Base-by-base conservation (phyloP, 202 grass and related monocot genomes). In the Panicum virgatum region DNA sequence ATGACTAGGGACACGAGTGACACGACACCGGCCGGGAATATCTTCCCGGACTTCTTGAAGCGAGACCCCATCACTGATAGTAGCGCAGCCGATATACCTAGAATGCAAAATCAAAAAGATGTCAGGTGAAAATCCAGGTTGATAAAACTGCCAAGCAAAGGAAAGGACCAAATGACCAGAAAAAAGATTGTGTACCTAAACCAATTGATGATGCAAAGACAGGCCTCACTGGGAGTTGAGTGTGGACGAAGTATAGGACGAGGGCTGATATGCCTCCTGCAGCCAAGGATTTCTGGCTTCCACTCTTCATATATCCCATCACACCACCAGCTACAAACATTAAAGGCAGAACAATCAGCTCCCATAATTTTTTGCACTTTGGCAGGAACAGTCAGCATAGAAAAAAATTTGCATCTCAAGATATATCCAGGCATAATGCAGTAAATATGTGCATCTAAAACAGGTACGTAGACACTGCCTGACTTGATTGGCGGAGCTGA, bases 221-320 rank as follows among this genome's bases (percentile, higher is more conserved):
- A 1, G 93, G 93, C 47, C 84, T 86, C 48, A 84, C 76, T 62
- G 96, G 96, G 38, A 98, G 96, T 75, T 93, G 92, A 69, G 90
- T 90, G 85, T 96, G 92, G 12, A 98, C 96, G 3, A 88, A 89
- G 80, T 65, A 91, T 43, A 98, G 57, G 2, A 96, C 12, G 43
- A 87, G 67, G 7, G 96, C 88, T 48, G 96, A 93, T 86, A 91
- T 80, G 77, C 90, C 92, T 90, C 93, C 96, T 62, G 92, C 90
- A 67, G 89, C 89, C 58, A 91, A 59, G 46, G 93, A 99, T 76
- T 94, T 99, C 77, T 91, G 89, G 87, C 96, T 99, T 69, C 96
- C 96, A 26, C 86, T 84, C 75, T 99, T 99, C 48, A 94, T 72
- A 77, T 85, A 99, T 27, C 96, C 96, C 87, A 99, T 99, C 1